Evolutionary conservation across 768 basidiomycete genomes (phyloP).

Genomic region (Leccinum incarnatum): DNA sequence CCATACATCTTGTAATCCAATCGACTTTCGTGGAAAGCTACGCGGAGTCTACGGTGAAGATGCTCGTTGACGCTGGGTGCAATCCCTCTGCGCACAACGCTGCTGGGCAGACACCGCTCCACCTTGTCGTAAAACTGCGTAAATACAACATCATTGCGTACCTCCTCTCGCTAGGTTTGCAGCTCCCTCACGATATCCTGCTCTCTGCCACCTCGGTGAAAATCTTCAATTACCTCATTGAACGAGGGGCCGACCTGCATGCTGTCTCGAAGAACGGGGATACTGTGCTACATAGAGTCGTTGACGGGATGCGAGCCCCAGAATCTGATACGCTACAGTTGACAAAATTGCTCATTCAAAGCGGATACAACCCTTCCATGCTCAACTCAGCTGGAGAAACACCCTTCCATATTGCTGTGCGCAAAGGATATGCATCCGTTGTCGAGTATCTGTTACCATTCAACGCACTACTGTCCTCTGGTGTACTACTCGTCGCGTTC

Average conservation of each 20-base stretch:
- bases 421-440: neutral
- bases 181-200: neutral
- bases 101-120: neutral
- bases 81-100: neutral
- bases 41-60: neutral
- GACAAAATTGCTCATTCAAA: neutral
- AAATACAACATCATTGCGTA: neutral
- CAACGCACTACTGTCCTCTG: neutral
- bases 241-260: neutral
- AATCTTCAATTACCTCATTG: neutral
- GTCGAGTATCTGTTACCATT: neutral
- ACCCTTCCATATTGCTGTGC: neutral
- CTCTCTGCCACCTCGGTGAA: neutral
- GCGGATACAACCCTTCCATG: neutral
- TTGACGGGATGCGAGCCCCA: neutral
- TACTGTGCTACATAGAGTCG: neutral
- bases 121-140: neutral
- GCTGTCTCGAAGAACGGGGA: neutral
- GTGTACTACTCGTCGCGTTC: neutral
- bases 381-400: neutral
- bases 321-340: neutral
- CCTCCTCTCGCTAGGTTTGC: neutral
- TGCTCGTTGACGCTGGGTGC: neutral
- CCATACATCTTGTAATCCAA: neutral
- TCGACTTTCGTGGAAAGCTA: neutral